phyloP scores from a whole-genome alignment of 306 rosid genomes.

The Dalbergia oliveri region DNA sequence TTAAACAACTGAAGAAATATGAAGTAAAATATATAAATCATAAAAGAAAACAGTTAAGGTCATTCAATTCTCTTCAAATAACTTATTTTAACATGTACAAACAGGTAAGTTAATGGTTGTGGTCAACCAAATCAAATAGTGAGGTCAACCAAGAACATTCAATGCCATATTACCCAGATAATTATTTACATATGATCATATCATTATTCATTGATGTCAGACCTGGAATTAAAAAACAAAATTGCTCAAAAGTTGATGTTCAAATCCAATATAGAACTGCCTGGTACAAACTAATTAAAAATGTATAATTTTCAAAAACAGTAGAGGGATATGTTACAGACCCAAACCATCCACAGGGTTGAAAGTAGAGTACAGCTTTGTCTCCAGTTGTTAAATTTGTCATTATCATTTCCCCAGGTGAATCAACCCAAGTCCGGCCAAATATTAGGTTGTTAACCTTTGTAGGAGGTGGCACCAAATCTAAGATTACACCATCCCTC shows the following conservation, averaged over 20 bases:
- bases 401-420: conserved; percentile 95
- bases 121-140: conserved; percentile 19
- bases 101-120: neutral
- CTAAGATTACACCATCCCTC: conserved; percentile 81
- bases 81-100: neutral
- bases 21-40: conserved; percentile 33
- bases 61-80: conserved; percentile 30
- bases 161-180: neutral
- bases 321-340: conserved; percentile 45
- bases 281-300: conserved; percentile 3
- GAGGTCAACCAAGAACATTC: conserved; percentile 27
- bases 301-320: conserved; percentile 16
- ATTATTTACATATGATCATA: conserved; percentile 18
- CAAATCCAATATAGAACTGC: conserved; percentile 15
- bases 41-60: conserved; percentile 17
- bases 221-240: conserved; percentile 4
- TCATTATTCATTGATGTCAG: conserved; percentile 37
- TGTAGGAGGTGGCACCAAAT: conserved; percentile 93
- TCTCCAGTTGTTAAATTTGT: conserved; percentile 86
- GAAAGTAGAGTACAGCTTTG: conserved; percentile 86
- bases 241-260: conserved; percentile 29
- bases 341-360: conserved; percentile 99
- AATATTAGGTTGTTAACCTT: conserved; percentile 93
- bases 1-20: conserved; percentile 36
- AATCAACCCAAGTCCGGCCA: conserved; percentile 96